These are phyloP conservation scores for Asterochloris erici DNA, from an alignment of 139 green algal genomes.

Conservation along the genomic window DNA sequence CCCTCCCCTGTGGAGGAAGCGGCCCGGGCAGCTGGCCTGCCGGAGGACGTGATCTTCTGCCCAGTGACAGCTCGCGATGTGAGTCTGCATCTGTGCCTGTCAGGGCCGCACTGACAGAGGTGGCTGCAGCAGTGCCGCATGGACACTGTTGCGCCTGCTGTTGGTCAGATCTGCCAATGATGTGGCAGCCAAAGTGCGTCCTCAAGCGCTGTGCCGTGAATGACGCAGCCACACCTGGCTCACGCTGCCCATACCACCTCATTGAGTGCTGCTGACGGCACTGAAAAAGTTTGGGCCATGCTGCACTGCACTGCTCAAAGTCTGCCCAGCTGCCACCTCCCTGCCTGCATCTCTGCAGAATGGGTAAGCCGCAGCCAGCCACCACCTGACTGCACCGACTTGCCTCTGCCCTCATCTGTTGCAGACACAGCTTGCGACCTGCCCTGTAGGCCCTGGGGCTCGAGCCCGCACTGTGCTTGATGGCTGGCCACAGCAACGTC, in stretches of 20 bases:
- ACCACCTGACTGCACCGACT: no score
- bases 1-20: slow-evolving; percentile 65
- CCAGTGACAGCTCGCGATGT: slow-evolving; percentile 55
- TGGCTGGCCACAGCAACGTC: neutral
- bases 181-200: neutral
- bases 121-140: neutral
- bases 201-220: neutral
- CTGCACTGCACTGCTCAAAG: no score
- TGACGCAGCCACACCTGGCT: no score
- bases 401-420: no score
- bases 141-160: neutral
- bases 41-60: slow-evolving; percentile 39
- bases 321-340: no score
- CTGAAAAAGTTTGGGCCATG: no score
- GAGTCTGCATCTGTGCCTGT: neutral
- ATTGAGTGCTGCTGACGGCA: no score
- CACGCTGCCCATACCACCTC: neutral
- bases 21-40: slow-evolving; percentile 42
- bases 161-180: neutral
- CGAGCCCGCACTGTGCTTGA: neutral
- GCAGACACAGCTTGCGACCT: no score
- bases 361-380: no score
- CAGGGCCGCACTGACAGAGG: neutral
- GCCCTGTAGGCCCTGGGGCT: no score
- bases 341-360: no score